Evolutionary conservation across 306 rosid species (phyloP).

Genomic region (Cicer pinnatifidum): DNA sequence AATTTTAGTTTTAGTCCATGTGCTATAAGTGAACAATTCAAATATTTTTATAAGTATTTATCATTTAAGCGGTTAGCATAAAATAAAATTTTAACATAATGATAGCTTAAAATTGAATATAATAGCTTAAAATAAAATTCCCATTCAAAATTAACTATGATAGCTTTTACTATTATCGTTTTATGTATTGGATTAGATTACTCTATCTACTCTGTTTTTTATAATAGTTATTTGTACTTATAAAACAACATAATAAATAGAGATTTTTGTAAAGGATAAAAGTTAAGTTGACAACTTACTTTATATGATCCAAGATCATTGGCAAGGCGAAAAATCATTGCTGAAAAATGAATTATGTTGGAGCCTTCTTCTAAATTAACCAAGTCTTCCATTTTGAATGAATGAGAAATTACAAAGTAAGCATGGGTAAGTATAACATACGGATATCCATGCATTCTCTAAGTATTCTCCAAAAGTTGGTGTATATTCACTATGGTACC

Average conservation of each 20-base stretch:
- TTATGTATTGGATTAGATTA: too few species aligned
- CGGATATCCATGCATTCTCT: constrained; percentile 22
- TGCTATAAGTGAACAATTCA: too few species aligned
- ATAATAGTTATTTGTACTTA: too few species aligned
- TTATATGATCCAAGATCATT: constrained; percentile 3
- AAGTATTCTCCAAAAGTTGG: constrained; percentile 31
- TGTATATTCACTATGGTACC: constrained; percentile 28
- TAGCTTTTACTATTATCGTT: too few species aligned
- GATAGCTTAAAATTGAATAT: not conserved
- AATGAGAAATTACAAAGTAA: not conserved
- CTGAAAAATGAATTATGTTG: not conserved
- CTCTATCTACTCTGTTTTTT: too few species aligned
- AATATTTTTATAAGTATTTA: too few species aligned
- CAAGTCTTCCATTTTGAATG: not conserved
- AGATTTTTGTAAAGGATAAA: not conserved
- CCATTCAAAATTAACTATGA: too few species aligned
- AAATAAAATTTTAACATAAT: too few species aligned
- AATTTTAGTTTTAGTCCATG: too few species aligned
- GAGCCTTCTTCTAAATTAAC: constrained; percentile 2
- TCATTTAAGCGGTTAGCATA: not conserved
- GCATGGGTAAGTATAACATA: not conserved
- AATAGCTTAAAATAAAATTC: too few species aligned
- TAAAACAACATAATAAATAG: not conserved
- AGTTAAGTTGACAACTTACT: not conserved
- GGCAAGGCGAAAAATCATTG: constrained; percentile 11